Evolutionary conservation across 805 yeast species (phyloP).

Genomic region (Zygoascus ofunaensis): DNA sequence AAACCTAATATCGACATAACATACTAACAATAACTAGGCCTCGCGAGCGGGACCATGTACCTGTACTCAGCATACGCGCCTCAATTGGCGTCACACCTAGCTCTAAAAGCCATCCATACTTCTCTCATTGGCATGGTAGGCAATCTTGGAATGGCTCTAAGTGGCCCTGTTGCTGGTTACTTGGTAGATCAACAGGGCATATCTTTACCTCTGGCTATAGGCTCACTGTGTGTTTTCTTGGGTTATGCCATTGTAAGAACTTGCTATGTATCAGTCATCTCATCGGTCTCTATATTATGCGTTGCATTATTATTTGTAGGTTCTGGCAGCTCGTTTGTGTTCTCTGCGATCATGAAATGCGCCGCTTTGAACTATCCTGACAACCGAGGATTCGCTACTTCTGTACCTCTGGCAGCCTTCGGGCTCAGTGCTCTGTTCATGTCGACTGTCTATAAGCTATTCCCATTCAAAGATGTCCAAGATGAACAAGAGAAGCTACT

Average conservation of each 20-base stretch:
- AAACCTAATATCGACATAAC: background rate
- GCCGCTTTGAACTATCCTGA: slow-evolving; percentile 63
- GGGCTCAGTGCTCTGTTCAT: slow-evolving; percentile 66
- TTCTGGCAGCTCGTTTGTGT: slow-evolving; percentile 56
- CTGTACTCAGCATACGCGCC: slow-evolving; percentile 72
- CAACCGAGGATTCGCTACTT: slow-evolving; percentile 61
- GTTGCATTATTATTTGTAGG: slow-evolving; percentile 50
- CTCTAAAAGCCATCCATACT: slow-evolving; percentile 52
- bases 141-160: slow-evolving; percentile 50
- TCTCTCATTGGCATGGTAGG: slow-evolving; percentile 61
- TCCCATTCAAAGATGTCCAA: slow-evolving; percentile 25
- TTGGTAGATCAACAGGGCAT: slow-evolving; percentile 59
- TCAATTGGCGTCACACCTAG: slow-evolving; percentile 52
- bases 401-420: slow-evolving; percentile 63
- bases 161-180: slow-evolving; percentile 62
- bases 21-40: slow-evolving; percentile 29
- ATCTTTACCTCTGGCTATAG: slow-evolving; percentile 37
- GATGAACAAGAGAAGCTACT: slow-evolving; percentile 51
- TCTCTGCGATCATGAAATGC: slow-evolving; percentile 59
- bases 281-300: slow-evolving; percentile 34
- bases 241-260: slow-evolving; percentile 51
- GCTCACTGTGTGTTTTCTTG: slow-evolving; percentile 38
- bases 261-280: slow-evolving; percentile 37
- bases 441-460: slow-evolving; percentile 30
- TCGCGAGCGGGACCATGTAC: slow-evolving; percentile 67